These are phyloP conservation scores for Botryotinia convoluta DNA, from an alignment of 2,329 filamentous ascomycete genomes.

Conservation along the genomic window DNA sequence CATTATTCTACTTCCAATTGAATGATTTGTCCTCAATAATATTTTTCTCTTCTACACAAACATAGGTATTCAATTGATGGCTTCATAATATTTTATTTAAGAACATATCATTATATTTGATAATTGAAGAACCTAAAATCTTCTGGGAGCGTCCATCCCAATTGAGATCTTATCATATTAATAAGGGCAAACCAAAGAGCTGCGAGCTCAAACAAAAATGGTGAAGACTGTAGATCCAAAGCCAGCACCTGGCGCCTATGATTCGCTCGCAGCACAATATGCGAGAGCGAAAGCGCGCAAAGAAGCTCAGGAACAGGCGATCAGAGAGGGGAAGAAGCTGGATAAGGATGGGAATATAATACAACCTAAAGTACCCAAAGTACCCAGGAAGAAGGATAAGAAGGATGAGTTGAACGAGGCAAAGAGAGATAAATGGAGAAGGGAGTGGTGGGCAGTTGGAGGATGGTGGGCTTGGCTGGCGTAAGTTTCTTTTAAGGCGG, in stretches of 20 bases:
- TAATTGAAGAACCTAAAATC: neutral
- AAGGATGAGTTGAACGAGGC: slow-evolving; percentile 34
- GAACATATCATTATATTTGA: neutral
- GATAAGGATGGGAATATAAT: slow-evolving; percentile 19
- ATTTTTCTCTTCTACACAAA: neutral
- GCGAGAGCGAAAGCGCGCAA: slow-evolving; percentile 36
- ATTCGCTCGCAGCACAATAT: slow-evolving; percentile 37
- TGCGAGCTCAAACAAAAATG: slow-evolving; percentile 24
- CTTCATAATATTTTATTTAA: neutral
- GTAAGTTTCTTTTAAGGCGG: slow-evolving; percentile 31
- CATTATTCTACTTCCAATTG: slow-evolving; percentile 8
- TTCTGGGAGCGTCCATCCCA: neutral
- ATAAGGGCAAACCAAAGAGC: neutral
- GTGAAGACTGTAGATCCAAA: slow-evolving; percentile 29
- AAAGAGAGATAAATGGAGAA: slow-evolving; percentile 32
- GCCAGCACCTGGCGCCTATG: slow-evolving; percentile 33
- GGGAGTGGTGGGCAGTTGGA: slow-evolving; percentile 36
- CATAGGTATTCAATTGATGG: neutral
- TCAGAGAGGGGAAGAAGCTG: slow-evolving; percentile 24
- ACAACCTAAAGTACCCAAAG: slow-evolving; percentile 9
- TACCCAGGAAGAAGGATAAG: slow-evolving; percentile 29
- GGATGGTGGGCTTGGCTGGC: slow-evolving; percentile 38
- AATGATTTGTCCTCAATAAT: slow-evolving; percentile 18
- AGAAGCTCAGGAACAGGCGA: slow-evolving; percentile 32
- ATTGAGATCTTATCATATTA: neutral